These are phyloP conservation scores for Asclepias syriaca DNA, from an alignment of 257 asterid species.

Conservation along the genomic window DNA sequence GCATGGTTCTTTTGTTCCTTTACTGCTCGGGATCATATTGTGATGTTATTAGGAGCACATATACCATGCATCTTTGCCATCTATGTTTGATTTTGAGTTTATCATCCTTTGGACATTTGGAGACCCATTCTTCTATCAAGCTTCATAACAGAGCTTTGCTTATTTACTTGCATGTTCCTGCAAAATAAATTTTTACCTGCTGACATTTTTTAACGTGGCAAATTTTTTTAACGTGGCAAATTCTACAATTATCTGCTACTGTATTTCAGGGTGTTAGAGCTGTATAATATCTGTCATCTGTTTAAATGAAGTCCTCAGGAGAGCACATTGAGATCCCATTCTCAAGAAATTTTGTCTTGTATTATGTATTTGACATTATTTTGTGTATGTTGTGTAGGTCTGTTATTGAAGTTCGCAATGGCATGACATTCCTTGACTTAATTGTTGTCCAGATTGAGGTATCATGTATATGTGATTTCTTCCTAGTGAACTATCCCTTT, in stretches of 20 bases:
- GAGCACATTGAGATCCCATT: neutral
- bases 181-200: neutral
- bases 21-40: too few relatives aligned
- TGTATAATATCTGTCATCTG: neutral
- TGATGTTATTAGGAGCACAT: neutral
- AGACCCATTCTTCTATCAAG: neutral
- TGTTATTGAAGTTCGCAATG: constrained; percentile 96
- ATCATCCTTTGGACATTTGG: neutral
- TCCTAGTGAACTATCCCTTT: neutral
- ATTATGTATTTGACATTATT: neutral
- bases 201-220: neutral
- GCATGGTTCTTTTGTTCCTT: too few relatives aligned
- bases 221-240: neutral
- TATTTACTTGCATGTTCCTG: neutral
- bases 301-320: neutral
- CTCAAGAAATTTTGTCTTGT: neutral
- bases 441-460: constrained; percentile 98
- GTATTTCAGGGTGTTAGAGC: neutral
- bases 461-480: neutral
- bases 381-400: constrained; percentile 48
- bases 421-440: constrained; percentile 93
- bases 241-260: neutral
- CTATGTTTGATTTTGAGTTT: neutral
- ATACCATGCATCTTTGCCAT: neutral
- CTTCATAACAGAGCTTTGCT: too few relatives aligned